phyloP scores from a whole-genome alignment of 192 early-diverging fungal species.

The Dispira simplex region DNA sequence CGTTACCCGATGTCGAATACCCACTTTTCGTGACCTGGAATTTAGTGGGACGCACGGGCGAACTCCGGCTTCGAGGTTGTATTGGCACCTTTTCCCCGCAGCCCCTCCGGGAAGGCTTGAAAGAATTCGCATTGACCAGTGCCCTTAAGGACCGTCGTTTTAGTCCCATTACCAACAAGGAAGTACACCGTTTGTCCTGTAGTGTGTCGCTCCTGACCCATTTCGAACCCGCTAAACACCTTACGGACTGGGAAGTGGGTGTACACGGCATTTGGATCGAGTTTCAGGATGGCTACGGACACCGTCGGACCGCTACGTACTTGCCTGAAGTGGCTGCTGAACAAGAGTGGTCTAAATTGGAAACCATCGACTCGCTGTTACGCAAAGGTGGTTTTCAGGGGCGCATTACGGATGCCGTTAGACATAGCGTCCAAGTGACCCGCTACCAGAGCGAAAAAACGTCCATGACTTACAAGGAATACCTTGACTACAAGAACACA shows the following conservation, averaged over 20 bases:
- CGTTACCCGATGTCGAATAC: constrained; percentile 40
- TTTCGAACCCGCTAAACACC: constrained; percentile 63
- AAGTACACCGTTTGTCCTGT: constrained; percentile 52
- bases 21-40: constrained; percentile 28
- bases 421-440: constrained; percentile 48
- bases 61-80: constrained; percentile 64
- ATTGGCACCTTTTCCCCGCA: constrained; percentile 80
- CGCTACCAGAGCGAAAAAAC: constrained; percentile 73
- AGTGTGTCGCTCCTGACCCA: constrained; percentile 74
- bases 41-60: constrained; percentile 17
- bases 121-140: constrained; percentile 68
- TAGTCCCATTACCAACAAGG: constrained; percentile 45
- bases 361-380: constrained; percentile 75
- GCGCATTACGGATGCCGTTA: constrained; percentile 38
- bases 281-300: constrained; percentile 35
- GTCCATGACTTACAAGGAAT: constrained; percentile 53
- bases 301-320: constrained; percentile 64
- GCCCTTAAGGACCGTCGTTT: constrained; percentile 75
- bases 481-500: constrained; percentile 12
- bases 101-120: constrained; percentile 49
- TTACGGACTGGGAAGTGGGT: constrained; percentile 84
- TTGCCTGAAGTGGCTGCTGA: constrained; percentile 79
- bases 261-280: constrained; percentile 91
- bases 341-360: constrained; percentile 76
- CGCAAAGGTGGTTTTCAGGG: constrained; percentile 69